Evolutionary conservation across 176 grass and related monocot species (phyloP).

Genomic region (Carex parvula): DNA sequence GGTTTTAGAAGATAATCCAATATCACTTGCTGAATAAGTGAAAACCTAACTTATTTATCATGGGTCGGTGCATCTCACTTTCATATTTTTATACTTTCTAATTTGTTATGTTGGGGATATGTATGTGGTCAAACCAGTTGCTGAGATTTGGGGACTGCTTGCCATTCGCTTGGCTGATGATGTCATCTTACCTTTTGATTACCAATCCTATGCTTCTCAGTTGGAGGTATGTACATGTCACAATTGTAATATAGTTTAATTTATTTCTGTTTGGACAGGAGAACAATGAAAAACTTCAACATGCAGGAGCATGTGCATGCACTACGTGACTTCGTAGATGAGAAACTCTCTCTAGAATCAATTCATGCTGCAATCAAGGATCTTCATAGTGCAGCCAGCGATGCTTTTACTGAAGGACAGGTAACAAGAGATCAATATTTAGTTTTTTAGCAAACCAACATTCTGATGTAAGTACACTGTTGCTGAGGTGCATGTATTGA

Average conservation of each 20-base stretch:
- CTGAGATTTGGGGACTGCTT: slow-evolving; percentile 86
- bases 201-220: slow-evolving; percentile 56
- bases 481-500: not conserved
- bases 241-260: not conserved
- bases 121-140: slow-evolving; percentile 46
- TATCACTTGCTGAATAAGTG: not conserved
- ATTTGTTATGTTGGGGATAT: not conserved
- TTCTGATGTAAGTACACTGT: not conserved
- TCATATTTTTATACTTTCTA: not conserved
- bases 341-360: slow-evolving; percentile 35
- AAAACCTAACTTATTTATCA: not conserved
- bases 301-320: slow-evolving; percentile 56
- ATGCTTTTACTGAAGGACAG: slow-evolving; percentile 59
- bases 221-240: slow-evolving; percentile 50
- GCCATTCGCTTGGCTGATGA: slow-evolving; percentile 83
- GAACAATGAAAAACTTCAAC: not conserved
- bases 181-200: slow-evolving; percentile 81
- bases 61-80: not conserved
- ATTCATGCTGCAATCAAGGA: slow-evolving; percentile 48
- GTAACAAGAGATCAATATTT: slow-evolving; percentile 18
- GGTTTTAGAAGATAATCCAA: not conserved
- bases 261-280: slow-evolving; percentile 9
- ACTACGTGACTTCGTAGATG: slow-evolving; percentile 37
- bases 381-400: slow-evolving; percentile 43
- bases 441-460: not conserved